Evolutionary conservation across 2,329 filamentous ascomycete species (phyloP).

Genomic region (Sclerotinia borealis): DNA sequence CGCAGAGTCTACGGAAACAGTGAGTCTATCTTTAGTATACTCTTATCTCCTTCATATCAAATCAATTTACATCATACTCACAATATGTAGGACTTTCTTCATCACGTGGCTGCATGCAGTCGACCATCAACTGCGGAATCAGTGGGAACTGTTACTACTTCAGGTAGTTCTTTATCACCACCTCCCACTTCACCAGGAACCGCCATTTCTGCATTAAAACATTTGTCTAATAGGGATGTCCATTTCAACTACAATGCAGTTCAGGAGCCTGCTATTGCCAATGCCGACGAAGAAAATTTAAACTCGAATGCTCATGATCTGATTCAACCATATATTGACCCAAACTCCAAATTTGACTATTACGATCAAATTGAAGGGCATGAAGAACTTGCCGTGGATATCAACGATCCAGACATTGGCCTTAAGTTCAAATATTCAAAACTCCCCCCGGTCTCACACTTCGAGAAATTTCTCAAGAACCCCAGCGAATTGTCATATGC

Average conservation of each 20-base stretch:
- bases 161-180: conserved; percentile 22
- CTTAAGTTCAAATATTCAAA: conserved; percentile 22
- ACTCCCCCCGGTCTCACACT: conserved; percentile 20
- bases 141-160: conserved; percentile 16
- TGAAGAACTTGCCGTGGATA: conserved; percentile 8
- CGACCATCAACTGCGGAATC: conserved; percentile 18
- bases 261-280: conserved; percentile 10
- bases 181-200: conserved; percentile 17
- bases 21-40: conserved; percentile 4
- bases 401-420: conserved; percentile 8
- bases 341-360: conserved; percentile 19
- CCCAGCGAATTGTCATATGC: conserved; percentile 24
- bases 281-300: conserved; percentile 9
- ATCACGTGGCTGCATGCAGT: conserved; percentile 29
- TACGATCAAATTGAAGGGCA: conserved; percentile 23
- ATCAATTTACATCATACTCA: conserved; percentile 19
- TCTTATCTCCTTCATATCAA: not conserved
- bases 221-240: conserved; percentile 11
- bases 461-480: conserved; percentile 26
- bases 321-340: conserved; percentile 20
- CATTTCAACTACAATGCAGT: conserved; percentile 10
- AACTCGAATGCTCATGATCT: not conserved
- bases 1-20: conserved; percentile 9
- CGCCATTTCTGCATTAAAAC: not conserved
- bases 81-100: conserved; percentile 25